These are phyloP conservation scores for Cercospora zeae-maydis DNA, from an alignment of 2,329 filamentous ascomycete species.

Conservation along the genomic window DNA sequence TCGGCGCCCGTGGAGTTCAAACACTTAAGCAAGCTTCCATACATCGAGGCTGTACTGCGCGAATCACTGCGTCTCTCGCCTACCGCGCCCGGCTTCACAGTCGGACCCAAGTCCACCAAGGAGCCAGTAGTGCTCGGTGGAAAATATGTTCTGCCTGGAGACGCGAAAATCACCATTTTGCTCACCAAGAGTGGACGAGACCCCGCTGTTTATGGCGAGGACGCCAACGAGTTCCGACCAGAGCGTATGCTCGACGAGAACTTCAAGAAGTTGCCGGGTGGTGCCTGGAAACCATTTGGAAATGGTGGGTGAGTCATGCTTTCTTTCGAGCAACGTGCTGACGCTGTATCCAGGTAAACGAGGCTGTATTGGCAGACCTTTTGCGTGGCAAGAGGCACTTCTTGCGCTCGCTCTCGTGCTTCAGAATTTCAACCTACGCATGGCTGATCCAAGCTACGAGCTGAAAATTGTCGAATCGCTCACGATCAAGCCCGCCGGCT, in stretches of 20 bases:
- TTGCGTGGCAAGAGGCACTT: slow-evolving; percentile 68
- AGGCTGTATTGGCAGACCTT: slow-evolving; percentile 68
- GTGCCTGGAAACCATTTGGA: slow-evolving; percentile 58
- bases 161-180: slow-evolving; percentile 50
- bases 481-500: slow-evolving; percentile 61
- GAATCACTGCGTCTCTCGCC: slow-evolving; percentile 63
- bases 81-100: slow-evolving; percentile 55
- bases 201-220: slow-evolving; percentile 60
- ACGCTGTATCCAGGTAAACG: slow-evolving; percentile 67
- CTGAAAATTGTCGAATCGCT: slow-evolving; percentile 55
- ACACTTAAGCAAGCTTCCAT: slow-evolving; percentile 62
- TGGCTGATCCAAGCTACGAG: slow-evolving; percentile 59
- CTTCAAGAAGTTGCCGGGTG: slow-evolving; percentile 49
- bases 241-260: slow-evolving; percentile 69
- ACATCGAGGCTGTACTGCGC: slow-evolving; percentile 61
- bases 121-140: slow-evolving; percentile 50
- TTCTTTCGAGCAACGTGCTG: slow-evolving; percentile 34
- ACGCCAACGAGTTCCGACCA: slow-evolving; percentile 63
- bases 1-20: slow-evolving; percentile 55
- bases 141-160: slow-evolving; percentile 57
- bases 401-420: slow-evolving; percentile 55
- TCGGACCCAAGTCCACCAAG: neutral
- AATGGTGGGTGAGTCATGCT: slow-evolving; percentile 45
- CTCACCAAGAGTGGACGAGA: slow-evolving; percentile 58
- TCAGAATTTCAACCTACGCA: slow-evolving; percentile 66